phyloP scores from a whole-genome alignment of 345 rosid genomes.

The Camelina laxa region DNA sequence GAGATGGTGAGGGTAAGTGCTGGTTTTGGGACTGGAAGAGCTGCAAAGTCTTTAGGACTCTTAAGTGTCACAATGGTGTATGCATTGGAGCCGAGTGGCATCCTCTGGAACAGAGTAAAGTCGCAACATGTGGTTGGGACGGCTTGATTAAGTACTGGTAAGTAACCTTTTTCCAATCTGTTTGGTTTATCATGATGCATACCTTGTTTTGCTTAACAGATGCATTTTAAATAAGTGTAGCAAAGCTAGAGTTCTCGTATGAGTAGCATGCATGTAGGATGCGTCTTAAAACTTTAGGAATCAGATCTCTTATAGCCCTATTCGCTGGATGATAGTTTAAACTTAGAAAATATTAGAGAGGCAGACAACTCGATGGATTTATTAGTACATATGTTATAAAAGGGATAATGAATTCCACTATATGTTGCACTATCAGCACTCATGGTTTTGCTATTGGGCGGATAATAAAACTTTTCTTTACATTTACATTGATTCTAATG shows the following conservation, averaged over 20 bases:
- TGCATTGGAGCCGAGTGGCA: constrained; percentile 96
- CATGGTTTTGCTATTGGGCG: background rate
- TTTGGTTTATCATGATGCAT: background rate
- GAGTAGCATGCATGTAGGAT: constrained; percentile 18
- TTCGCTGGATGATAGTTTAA: background rate
- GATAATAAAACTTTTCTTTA: background rate
- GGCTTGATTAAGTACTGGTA: constrained; percentile 98
- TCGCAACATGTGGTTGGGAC: constrained; percentile 99
- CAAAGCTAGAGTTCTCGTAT: constrained; percentile 9
- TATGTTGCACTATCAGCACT: background rate
- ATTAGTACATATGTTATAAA: background rate
- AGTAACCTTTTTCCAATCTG: constrained; percentile 32
- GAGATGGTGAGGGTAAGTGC: constrained; percentile 99
- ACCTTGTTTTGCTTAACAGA: background rate
- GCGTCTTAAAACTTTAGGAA: constrained; percentile 1
- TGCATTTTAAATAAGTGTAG: background rate
- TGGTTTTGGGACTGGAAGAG: constrained; percentile 99
- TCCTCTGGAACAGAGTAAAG: constrained; percentile 97
- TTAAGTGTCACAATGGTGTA: constrained; percentile 90
- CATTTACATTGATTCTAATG: background rate
- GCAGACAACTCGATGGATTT: background rate
- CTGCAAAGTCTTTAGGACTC: constrained; percentile 88
- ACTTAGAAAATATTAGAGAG: background rate
- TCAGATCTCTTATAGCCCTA: background rate
- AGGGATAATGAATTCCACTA: background rate